These are phyloP conservation scores for Umbelopsis vinacea DNA, from an alignment of 192 early-diverging fungal species.

Conservation along the genomic window DNA sequence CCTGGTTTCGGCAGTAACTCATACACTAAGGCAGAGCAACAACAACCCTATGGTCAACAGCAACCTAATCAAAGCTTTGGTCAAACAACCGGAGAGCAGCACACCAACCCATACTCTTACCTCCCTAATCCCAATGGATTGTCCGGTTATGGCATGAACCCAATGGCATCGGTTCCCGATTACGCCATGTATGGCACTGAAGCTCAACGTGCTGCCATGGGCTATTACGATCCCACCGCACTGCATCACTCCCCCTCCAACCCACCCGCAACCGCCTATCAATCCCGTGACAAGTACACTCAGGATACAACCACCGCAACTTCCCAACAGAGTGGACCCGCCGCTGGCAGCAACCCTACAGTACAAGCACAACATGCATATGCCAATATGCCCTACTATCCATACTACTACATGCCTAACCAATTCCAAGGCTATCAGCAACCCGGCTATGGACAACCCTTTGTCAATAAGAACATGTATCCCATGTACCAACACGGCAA, in stretches of 20 bases:
- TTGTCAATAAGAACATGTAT: slow-evolving; percentile 85
- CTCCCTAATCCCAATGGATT: slow-evolving; percentile 30
- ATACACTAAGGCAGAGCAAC: not conserved
- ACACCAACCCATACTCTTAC: slow-evolving; percentile 15
- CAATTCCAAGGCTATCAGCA: slow-evolving; percentile 83
- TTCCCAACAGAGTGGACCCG: slow-evolving; percentile 4
- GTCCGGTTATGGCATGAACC: slow-evolving; percentile 49
- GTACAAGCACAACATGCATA: slow-evolving; percentile 45
- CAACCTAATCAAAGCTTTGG: slow-evolving; percentile 9
- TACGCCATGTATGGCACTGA: slow-evolving; percentile 29
- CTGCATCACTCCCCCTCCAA: slow-evolving; percentile 52
- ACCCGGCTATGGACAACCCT: slow-evolving; percentile 80
- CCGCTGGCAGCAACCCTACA: slow-evolving; percentile 29
- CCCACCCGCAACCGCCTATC: slow-evolving; percentile 50
- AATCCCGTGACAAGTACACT: slow-evolving; percentile 48
- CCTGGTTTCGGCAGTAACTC: not conserved
- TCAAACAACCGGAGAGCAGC: not conserved
- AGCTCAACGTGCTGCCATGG: slow-evolving; percentile 27
- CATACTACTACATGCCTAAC: slow-evolving; percentile 78
- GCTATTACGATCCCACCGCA: slow-evolving; percentile 41
- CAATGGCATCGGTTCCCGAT: slow-evolving; percentile 48
- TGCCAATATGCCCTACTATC: slow-evolving; percentile 69
- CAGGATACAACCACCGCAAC: slow-evolving; percentile 33
- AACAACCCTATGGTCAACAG: slow-evolving; percentile 1
- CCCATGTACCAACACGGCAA: slow-evolving; percentile 65